Percentiles rank a stretch among this genome's conserved stretches.
phyloP scores from a whole-genome alignment of 164 flowering plant genomes.

The Warburgia ugandensis region DNA sequence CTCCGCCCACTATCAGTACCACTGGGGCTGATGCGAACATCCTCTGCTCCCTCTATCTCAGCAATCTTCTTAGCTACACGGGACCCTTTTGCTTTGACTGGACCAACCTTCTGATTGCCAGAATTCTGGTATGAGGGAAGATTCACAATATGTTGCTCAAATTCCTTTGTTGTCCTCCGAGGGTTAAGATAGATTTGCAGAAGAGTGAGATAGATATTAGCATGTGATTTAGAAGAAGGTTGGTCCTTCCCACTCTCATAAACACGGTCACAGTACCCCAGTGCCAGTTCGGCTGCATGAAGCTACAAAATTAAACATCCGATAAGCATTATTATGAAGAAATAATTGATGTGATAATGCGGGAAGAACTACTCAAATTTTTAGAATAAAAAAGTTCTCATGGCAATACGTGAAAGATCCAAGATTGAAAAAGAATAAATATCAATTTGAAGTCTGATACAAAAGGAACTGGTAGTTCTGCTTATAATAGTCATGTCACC shows the following conservation, averaged over 20 bases:
- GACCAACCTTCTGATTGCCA: slow-evolving; percentile 33
- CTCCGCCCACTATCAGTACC: slow-evolving; percentile 86
- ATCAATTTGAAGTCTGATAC: too few relatives aligned
- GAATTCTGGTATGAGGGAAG: slow-evolving; percentile 39
- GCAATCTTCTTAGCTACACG: slow-evolving; percentile 73
- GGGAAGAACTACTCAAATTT: too few relatives aligned
- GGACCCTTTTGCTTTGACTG: slow-evolving; percentile 42
- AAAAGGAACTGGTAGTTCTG: too few relatives aligned
- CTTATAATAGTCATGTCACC: too few relatives aligned
- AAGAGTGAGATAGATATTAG: slow-evolving; percentile 83
- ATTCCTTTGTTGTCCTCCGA: slow-evolving; percentile 61
- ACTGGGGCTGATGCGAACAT: slow-evolving; percentile 43
- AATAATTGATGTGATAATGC: slow-evolving; percentile 1
- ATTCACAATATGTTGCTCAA: slow-evolving; percentile 64
- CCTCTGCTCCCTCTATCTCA: slow-evolving; percentile 89
- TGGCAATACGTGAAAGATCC: too few relatives aligned
- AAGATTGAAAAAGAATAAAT: too few relatives aligned
- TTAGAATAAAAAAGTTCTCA: too few relatives aligned
- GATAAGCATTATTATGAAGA: slow-evolving; percentile 5
- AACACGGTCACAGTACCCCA: slow-evolving; percentile 88
- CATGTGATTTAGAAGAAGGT: slow-evolving; percentile 38
- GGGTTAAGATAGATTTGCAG: slow-evolving; percentile 97
- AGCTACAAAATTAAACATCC: slow-evolving; percentile 44
- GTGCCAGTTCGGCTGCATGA: slow-evolving; percentile 83
- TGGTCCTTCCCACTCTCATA: slow-evolving; percentile 54